These are phyloP conservation scores for Dictyostelium capitatum DNA, from an alignment of 78 protist species.

Conservation along the genomic window DNA sequence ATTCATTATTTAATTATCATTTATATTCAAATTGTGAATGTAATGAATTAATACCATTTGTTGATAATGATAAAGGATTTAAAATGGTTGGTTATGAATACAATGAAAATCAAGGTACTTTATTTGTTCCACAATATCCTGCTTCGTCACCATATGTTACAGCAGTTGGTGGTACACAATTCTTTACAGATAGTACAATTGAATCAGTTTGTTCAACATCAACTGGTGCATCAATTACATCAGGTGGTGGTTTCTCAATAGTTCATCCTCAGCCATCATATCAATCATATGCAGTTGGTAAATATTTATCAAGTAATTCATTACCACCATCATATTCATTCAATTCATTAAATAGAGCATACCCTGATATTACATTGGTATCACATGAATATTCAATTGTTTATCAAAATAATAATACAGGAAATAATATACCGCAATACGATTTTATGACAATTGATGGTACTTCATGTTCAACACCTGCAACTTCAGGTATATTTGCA, in stretches of 20 bases:
- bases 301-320: constrained; percentile 12
- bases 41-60: not conserved
- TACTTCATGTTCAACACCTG: constrained; percentile 61
- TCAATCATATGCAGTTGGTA: constrained; percentile 68
- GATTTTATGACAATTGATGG: constrained; percentile 28
- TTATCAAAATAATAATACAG: not conserved
- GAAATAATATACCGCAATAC: not conserved
- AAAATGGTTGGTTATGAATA: not conserved
- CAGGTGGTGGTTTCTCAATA: constrained; percentile 89
- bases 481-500: constrained; percentile 54
- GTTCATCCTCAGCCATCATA: constrained; percentile 54
- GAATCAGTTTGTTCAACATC: constrained; percentile 47
- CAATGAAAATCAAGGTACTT: not conserved
- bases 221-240: constrained; percentile 45
- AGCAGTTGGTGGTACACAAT: constrained; percentile 78
- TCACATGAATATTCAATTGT: constrained; percentile 29
- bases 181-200: not conserved
- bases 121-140: constrained; percentile 34
- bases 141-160: constrained; percentile 78
- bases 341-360: constrained; percentile 85
- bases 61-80: not conserved
- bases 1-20: not conserved
- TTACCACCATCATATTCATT: constrained; percentile 20
- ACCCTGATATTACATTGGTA: constrained; percentile 88
- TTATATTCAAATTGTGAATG: constrained; percentile 34